A percentile compares a stretch with the other conserved stretches of the same genome.
These are phyloP conservation scores for Cymodocea nodosa DNA, from an alignment of 116 monocot species.

Conservation along the genomic window DNA sequence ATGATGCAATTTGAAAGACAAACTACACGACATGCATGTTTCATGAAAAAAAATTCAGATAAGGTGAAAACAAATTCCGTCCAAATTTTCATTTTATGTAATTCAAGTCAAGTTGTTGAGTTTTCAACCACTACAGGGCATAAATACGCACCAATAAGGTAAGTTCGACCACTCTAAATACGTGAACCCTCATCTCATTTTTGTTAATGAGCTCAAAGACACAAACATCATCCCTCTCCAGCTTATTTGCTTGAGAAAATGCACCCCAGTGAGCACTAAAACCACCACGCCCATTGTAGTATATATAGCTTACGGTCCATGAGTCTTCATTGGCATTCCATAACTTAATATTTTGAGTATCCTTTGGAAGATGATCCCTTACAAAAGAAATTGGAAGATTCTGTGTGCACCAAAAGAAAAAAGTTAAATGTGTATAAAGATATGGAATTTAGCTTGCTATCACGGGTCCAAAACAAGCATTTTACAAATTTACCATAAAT, in stretches of 20 bases:
- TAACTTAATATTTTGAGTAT: conserved; percentile 3
- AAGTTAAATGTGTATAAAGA: not conserved
- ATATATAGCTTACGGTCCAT: conserved; percentile 12
- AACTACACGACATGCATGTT: too few species aligned
- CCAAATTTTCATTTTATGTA: not conserved
- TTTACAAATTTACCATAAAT: too few species aligned
- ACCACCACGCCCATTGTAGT: conserved; percentile 2
- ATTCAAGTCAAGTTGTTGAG: not conserved
- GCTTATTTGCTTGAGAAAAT: conserved; percentile 10
- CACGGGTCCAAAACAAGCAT: too few species aligned
- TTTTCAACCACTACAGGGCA: not conserved
- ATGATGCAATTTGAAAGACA: too few species aligned
- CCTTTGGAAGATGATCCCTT: conserved; percentile 4
- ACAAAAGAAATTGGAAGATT: conserved; percentile 12
- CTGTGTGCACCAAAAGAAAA: conserved; percentile 4
- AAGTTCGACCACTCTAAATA: conserved; percentile 20
- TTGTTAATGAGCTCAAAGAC: conserved; percentile 13
- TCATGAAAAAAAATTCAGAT: too few species aligned
- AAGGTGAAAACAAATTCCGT: not conserved
- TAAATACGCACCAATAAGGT: not conserved
- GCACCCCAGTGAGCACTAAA: conserved; percentile 13
- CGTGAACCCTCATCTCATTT: conserved; percentile 11
- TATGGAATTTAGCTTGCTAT: not conserved
- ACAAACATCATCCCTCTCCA: conserved; percentile 16
- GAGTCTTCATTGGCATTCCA: conserved; percentile 5